Conservation (phyloP, 1,284 basidiomycete species). For the Mycena citricolor region DNA sequence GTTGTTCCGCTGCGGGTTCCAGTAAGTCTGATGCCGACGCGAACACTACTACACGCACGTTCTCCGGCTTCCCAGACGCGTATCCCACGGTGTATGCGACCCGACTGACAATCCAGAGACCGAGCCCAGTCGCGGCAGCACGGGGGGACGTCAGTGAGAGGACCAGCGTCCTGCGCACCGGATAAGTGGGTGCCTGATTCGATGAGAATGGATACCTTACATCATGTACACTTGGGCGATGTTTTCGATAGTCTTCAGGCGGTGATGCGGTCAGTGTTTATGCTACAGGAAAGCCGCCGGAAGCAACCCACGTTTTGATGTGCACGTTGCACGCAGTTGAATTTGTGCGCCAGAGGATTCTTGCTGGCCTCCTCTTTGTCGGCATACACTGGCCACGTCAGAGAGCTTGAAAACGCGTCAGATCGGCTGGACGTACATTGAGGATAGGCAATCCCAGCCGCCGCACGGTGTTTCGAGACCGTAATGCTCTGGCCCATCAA, state of each 20-base stretch:
- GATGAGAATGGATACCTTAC: constrained; percentile 27
- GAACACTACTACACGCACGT: constrained; percentile 26
- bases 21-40: constrained; percentile 1
- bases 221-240: constrained; percentile 8
- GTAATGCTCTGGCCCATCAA: constrained; percentile 48
- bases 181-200: neutral
- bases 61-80: constrained; percentile 45
- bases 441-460: constrained; percentile 63
- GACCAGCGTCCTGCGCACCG: constrained; percentile 49
- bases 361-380: constrained; percentile 11
- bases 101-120: constrained; percentile 54
- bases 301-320: constrained; percentile 15
- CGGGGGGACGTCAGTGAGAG: constrained; percentile 57
- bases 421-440: constrained; percentile 45
- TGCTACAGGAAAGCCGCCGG: neutral
- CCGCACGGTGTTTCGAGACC: constrained; percentile 51
- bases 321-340: constrained; percentile 14
- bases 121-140: constrained; percentile 52
- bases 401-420: neutral
- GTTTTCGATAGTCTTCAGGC: constrained; percentile 18
- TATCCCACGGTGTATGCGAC: constrained; percentile 65
- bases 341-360: constrained; percentile 2
- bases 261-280: neutral
- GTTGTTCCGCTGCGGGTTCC: constrained; percentile 10
- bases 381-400: constrained; percentile 2